Conservation (phyloP, 257 asterid genomes). For the Catharanthus roseus region DNA sequence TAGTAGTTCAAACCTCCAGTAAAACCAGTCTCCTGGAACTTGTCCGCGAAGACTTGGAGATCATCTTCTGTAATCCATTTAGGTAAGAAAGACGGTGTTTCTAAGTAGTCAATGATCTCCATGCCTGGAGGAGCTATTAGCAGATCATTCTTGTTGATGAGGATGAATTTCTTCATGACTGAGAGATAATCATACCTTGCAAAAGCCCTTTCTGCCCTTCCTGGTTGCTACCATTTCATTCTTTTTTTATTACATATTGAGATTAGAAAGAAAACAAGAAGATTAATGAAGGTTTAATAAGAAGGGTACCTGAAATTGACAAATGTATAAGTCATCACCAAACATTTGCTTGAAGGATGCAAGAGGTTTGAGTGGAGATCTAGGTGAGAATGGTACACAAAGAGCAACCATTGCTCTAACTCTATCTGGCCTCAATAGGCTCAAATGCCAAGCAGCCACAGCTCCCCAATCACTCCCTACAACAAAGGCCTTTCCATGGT, state of each 20-base stretch:
- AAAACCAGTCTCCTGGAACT: conserved; percentile 50
- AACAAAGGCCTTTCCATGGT: conserved; percentile 30
- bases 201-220: conserved; percentile 46
- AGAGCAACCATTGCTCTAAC: conserved; percentile 39
- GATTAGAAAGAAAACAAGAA: neutral
- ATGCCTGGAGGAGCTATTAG: conserved; percentile 37
- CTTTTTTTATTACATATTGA: neutral
- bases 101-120: conserved; percentile 39
- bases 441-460: conserved; percentile 42
- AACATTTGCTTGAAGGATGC: conserved; percentile 34
- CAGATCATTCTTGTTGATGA: conserved; percentile 27
- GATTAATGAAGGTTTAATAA: neutral
- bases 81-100: conserved; percentile 37
- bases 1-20: conserved; percentile 42
- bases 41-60: conserved; percentile 42
- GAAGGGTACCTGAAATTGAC: conserved; percentile 41
- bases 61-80: conserved; percentile 48
- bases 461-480: conserved; percentile 55
- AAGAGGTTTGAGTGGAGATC: conserved; percentile 18
- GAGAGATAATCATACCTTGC: conserved; percentile 39
- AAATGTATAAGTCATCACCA: conserved; percentile 39
- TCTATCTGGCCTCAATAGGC: conserved; percentile 43
- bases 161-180: conserved; percentile 41
- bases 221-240: conserved; percentile 31
- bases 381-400: conserved; percentile 33